A percentile compares a stretch with the other conserved stretches of the same genome.
Evolutionary conservation across 371 early-diverging fungal species (phyloP).

Genomic region (Fennellomyces sp.): DNA sequence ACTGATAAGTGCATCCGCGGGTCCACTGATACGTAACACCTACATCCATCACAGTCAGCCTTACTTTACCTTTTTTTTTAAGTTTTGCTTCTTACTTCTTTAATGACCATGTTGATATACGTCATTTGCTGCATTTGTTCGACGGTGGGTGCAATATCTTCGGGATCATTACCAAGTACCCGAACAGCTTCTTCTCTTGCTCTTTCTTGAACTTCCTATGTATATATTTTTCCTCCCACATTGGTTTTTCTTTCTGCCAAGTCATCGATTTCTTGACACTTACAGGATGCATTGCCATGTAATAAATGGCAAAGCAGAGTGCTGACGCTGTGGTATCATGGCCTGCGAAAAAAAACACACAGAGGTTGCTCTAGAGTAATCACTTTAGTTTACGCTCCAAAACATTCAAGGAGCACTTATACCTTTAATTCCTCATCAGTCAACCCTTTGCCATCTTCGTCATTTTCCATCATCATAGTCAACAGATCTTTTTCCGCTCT

Average conservation of each 20-base stretch:
- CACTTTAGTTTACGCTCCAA: background rate
- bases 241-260: background rate
- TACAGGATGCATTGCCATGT: conserved; percentile 31
- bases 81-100: conserved; percentile 15
- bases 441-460: conserved; percentile 13
- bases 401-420: conserved; percentile 21
- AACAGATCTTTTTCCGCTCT: conserved; percentile 43
- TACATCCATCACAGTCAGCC: too few species aligned
- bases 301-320: conserved; percentile 28
- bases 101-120: conserved; percentile 45
- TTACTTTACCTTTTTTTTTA: background rate
- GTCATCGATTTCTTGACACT: background rate
- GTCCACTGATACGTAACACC: background rate
- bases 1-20: conserved; percentile 11
- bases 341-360: conserved; percentile 27
- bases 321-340: conserved; percentile 35
- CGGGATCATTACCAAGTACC: conserved; percentile 43
- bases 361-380: conserved; percentile 18
- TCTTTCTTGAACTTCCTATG: conserved; percentile 39
- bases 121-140: conserved; percentile 45
- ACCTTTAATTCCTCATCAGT: conserved; percentile 17
- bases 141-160: conserved; percentile 37
- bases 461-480: conserved; percentile 45
- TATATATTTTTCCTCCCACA: background rate
- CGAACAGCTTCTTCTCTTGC: conserved; percentile 46